Evolutionary conservation across 345 rosid species (phyloP), one percentile per base, ranked within the genome.

Genomic region (Heritiera fomes): DNA sequence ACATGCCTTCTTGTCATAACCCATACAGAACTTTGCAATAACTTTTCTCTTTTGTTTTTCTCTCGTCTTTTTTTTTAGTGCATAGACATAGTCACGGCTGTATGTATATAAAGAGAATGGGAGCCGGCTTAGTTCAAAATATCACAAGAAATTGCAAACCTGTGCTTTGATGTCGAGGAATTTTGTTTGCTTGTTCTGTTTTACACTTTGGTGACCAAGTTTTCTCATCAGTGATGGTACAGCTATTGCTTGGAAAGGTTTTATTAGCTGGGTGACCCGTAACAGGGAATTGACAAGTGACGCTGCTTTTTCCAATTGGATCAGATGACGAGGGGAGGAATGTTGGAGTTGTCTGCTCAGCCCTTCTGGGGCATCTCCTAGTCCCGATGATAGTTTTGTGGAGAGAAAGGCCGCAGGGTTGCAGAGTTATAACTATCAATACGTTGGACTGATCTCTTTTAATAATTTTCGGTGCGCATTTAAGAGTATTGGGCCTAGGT

Each of bases 81-180:
- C 89, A 77, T 78, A 77, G 86, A 74, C 72, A 77, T 78, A 77
- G 87, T 71, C 46, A 75, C 76, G 80, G 87, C 84, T 87, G 86
- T 78, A 77, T 89, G 92, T 89, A 89, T 82, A 87, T 87, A 86
- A 75, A 74, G 87, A 85, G 90, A 80, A 64, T 58, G 41, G 61
- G 82, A 86, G 89, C 88, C 83, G 82, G 73, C 64, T 63, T 68
- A 70, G 69, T 64, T 74, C 32, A 66, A 81, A 82, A 75, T 81
- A 71, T 76, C 71, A 80, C 78, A 62, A 55, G 77, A 86, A 71
- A 71, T 76, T 64, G 71, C 72, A 76, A 74, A 76, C 63, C 34
- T 28, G 41, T 52, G 60, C 38, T 28, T 3, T 64, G 78, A 8
- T 75, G 43, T 15, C 63, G 75, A 9, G 13, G 73, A 81, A 1